Conservation (phyloP, 2,329 filamentous ascomycete genomes). For the Trichophyton simii region DNA sequence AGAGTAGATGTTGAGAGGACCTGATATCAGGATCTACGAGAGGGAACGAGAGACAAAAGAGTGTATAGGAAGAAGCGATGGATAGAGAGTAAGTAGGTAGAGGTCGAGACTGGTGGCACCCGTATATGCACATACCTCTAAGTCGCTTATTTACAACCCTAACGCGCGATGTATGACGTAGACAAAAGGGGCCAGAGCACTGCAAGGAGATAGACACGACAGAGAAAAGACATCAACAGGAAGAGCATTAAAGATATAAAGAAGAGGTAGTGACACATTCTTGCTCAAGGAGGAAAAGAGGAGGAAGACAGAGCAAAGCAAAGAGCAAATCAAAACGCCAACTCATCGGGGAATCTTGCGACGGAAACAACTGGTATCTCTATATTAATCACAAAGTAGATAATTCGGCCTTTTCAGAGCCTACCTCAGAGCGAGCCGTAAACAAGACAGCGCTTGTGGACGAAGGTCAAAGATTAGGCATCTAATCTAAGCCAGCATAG, state of each 20-base stretch:
- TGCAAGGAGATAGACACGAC: background rate
- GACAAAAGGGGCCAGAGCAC: background rate
- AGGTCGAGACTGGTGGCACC: background rate
- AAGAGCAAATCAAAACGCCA: background rate
- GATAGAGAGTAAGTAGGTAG: background rate
- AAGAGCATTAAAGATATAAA: background rate
- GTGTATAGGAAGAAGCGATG: background rate
- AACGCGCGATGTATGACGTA: background rate
- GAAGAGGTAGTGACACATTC: background rate
- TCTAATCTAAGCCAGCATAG: conserved; percentile 54
- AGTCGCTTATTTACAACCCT: background rate
- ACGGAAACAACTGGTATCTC: background rate
- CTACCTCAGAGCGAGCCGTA: background rate
- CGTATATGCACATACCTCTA: background rate
- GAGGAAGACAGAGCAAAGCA: background rate
- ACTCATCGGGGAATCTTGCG: background rate
- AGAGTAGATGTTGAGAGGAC: no score
- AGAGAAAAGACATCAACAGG: background rate
- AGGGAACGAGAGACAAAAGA: background rate
- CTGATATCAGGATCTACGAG: no score
- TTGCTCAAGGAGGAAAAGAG: background rate
- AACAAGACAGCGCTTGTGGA: no score
- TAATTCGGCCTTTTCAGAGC: background rate
- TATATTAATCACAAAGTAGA: background rate
- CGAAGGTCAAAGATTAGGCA: background rate